Base-by-base conservation (phyloP, 306 rosid species). In the Biancaea sappan region DNA sequence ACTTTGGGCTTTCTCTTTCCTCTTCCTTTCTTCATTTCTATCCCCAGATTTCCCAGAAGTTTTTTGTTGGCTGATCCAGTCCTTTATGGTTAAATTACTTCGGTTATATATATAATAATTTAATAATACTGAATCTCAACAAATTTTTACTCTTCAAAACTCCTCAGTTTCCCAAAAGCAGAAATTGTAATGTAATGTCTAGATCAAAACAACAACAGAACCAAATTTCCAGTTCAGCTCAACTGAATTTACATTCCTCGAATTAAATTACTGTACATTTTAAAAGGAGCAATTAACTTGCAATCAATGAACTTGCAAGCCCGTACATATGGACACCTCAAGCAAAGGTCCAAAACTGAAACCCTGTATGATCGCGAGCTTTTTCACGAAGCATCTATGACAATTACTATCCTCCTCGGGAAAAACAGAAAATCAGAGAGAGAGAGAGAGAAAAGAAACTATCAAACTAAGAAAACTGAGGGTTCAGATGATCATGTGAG, bases 221-320 rank as follows among this genome's bases (percentile, higher is more conserved):
- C 21, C 0, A 38, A 73, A 82, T 44, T 72, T 84, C 81, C 61
- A 76, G 77, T 86, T 63, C 86, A 77, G 43, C 96, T 90, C 93
- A 84, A 75, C 26, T 74, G 25, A 83, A 88, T 90, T 86, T 86
- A 56, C 62, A 26, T 9, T 26, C 37, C 9, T 19, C 37, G 62
- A 28, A 14, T 56, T 28, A 14, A 28, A 14, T 56, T 28, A 14
- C 35, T 56, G 28, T 26, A 26, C 62, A 26, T 13, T 26, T 6
- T 13, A 3, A 31, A 10, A 22, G 4, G 35, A 56, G 37, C n/a
- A n/a, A n/a, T n/a, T n/a, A n/a, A n/a, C n/a, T n/a, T n/a, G n/a
- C 71, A 75, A 57, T 69, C 69, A 16, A 70, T 24, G 26, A 43
- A 69, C 86, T 79, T 54, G 66, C 28, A 4, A 60, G 60, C 64